Evolutionary conservation across 116 monocot genomes (phyloP), one percentile per base, ranked within the genome.

Genomic region (Phalaenopsis hybrid): DNA sequence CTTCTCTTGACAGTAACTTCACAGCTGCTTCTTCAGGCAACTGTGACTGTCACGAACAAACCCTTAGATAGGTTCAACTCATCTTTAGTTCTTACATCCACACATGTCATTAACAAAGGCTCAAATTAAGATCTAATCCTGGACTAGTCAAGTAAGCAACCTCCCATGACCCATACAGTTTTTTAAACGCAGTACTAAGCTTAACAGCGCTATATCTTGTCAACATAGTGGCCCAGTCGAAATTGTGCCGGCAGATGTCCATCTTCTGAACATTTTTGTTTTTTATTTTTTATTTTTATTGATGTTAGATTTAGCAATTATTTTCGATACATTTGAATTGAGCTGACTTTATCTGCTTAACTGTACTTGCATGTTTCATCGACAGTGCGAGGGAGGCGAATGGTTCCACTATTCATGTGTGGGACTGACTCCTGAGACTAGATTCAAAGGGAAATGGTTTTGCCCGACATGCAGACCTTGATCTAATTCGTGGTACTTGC

Each of bases 341-440:
- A 28, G 9, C 48, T 45, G 6, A 37, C 8, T 33, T 65, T 25
- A 1, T 63, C n/a, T 21, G 63, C 63, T 21, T 74, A 55, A 55
- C 15, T 55, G 45, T 76, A 1, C 50, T 57, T 48, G 16, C 44
- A 21, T 75, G 15, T 75, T 77, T 52, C 18, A 23, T 83, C 74
- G 28, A 18, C 92, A 98, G 98, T 98, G 98, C 74, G 98, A 93
- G 87, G 98, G 98, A 83, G 98, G 95, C 55, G 98, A 98, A 85
- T 98, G 98, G 98, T 98, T 93, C 82, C 98, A 98, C 77, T 98
- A 98, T 80, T 87, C 95, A 21, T 98, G 98, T 61, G 98, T 98
- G 8, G 98, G 98, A 33, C 89, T 98, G 50, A 98, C 98, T 0
- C 95, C 98, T 15, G 98, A 98, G 81, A 98, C 98, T 3, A 90